phyloP scores from a whole-genome alignment of 441 rosid genomes.

The Eruca vesicaria region DNA sequence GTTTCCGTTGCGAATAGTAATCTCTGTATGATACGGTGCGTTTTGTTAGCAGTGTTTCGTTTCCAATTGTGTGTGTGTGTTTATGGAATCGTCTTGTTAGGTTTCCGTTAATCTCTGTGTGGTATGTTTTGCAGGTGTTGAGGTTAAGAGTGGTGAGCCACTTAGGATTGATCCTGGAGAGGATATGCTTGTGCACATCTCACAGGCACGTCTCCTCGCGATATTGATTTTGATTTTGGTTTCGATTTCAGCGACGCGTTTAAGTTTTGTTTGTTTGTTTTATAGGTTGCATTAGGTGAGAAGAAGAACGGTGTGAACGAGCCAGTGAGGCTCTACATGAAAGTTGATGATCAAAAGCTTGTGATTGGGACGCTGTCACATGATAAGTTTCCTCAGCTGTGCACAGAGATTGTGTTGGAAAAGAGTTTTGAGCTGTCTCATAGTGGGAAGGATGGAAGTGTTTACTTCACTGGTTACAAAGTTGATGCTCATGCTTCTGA shows the following conservation, averaged over 20 bases:
- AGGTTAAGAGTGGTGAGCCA: slow-evolving; percentile 58
- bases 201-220: slow-evolving; percentile 47
- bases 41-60: too few species aligned
- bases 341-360: slow-evolving; percentile 47
- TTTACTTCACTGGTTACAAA: slow-evolving; percentile 69
- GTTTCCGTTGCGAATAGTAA: not conserved
- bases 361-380: slow-evolving; percentile 68
- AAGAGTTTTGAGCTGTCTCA: slow-evolving; percentile 68
- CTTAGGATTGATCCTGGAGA: slow-evolving; percentile 40
- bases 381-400: slow-evolving; percentile 62
- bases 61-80: too few species aligned
- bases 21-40: too few species aligned
- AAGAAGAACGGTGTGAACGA: slow-evolving; percentile 46
- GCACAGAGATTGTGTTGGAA: slow-evolving; percentile 63
- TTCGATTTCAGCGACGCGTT: not conserved
- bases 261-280: not conserved
- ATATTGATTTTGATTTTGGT: not conserved
- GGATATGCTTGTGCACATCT: slow-evolving; percentile 55
- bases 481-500: slow-evolving; percentile 25
- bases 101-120: not conserved
- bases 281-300: slow-evolving; percentile 73
- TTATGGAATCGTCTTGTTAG: not conserved
- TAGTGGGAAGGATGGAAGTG: slow-evolving; percentile 69
- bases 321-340: slow-evolving; percentile 41
- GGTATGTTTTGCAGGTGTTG: slow-evolving; percentile 52